A percentile compares a stretch with the other conserved stretches of the same genome.
phyloP scores from a whole-genome alignment of 768 basidiomycete species.

The Phanerochaete carnosa region DNA sequence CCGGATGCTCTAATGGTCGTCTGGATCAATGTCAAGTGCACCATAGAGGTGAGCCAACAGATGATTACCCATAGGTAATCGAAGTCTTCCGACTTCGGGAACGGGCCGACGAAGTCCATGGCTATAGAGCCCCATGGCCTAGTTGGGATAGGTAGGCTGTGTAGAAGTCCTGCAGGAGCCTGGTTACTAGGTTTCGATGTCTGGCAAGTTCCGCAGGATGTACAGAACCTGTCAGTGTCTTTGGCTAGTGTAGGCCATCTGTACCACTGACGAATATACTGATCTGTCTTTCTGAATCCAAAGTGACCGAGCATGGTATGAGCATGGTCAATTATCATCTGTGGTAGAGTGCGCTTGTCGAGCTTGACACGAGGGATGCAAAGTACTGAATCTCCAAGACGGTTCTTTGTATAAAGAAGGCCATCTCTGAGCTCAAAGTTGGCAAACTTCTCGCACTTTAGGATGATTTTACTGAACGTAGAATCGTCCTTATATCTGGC shows the following conservation, averaged over 20 bases:
- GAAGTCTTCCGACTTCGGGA: constrained; percentile 23
- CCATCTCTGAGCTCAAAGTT: no score
- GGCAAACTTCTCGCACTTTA: no score
- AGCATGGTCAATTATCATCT: constrained; percentile 24
- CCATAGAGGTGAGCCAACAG: constrained; percentile 16
- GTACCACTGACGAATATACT: constrained; percentile 30
- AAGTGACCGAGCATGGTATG: constrained; percentile 33
- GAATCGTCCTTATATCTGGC: not conserved
- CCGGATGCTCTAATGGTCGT: constrained; percentile 15
- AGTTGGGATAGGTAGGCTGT: constrained; percentile 22
- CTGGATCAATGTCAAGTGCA: constrained; percentile 15
- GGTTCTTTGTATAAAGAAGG: no score
- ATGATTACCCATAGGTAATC: constrained; percentile 28
- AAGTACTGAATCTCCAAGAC: not conserved
- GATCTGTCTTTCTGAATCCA: constrained; percentile 19
- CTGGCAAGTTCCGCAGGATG: not conserved
- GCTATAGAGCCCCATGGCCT: constrained; percentile 35
- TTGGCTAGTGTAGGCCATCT: constrained; percentile 31
- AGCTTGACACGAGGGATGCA: not conserved
- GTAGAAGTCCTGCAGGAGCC: constrained; percentile 10
- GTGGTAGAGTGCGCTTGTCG: not conserved
- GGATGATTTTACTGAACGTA: not conserved
- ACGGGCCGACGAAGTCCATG: constrained; percentile 38
- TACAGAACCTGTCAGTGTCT: constrained; percentile 17
- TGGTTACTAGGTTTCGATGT: not conserved